These are phyloP conservation scores for Vaccinium macrocarpon DNA, from an alignment of 148 eudicot species.

Conservation along the genomic window DNA sequence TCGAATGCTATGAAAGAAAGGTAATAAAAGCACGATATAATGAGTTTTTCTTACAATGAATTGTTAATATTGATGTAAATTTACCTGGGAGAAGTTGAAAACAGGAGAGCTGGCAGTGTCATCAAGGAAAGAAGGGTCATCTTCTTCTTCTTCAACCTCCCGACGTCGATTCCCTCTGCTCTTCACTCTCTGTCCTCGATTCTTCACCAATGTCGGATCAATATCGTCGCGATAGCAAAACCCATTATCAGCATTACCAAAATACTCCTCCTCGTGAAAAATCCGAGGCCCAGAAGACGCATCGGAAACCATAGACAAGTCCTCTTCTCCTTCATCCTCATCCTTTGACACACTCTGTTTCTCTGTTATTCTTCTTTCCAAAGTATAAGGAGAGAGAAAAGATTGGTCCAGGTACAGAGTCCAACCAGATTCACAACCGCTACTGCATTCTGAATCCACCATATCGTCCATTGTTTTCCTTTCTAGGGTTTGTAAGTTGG, in stretches of 20 bases:
- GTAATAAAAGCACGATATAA: not conserved
- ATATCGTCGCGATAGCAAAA: not conserved
- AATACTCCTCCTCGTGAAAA: conserved; percentile 29
- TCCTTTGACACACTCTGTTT: not conserved
- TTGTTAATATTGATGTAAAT: not conserved
- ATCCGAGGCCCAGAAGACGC: conserved; percentile 77
- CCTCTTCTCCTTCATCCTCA: conserved; percentile 38
- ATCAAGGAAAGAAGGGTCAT: conserved; percentile 48
- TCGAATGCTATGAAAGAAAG: not conserved
- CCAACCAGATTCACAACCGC: conserved; percentile 86
- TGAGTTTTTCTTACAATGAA: not conserved
- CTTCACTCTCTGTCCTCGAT: conserved; percentile 18
- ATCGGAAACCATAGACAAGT: conserved; percentile 72
- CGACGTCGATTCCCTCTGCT: not conserved
- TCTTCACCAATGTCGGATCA: conserved; percentile 15
- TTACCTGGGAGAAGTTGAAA: conserved; percentile 24
- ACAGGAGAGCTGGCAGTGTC: conserved; percentile 75
- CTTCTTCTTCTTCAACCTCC: conserved; percentile 21
- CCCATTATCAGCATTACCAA: conserved; percentile 16
- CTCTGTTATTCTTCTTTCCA: not conserved
- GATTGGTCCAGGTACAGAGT: conserved; percentile 61
- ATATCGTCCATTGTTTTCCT: conserved; percentile 12
- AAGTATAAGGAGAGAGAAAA: not conserved
- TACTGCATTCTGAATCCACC: conserved; percentile 27
- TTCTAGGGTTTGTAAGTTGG: not conserved